Evolutionary conservation across 2,329 filamentous ascomycete genomes (phyloP).

Genomic region (Emergomyces pasteurianus): DNA sequence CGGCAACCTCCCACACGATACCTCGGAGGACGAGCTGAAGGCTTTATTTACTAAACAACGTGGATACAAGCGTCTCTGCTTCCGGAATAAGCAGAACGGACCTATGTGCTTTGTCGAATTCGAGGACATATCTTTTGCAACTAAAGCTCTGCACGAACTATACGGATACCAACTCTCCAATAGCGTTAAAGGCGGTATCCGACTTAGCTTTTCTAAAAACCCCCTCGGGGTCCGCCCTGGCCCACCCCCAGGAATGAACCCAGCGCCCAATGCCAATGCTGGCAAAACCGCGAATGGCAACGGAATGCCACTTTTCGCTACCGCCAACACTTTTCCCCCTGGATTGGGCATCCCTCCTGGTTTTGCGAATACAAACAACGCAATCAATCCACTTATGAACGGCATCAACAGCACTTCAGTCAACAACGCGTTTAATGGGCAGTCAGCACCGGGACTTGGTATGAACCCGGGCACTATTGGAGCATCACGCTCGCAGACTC

Average conservation of each 20-base stretch:
- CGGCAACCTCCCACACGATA: constrained; percentile 87
- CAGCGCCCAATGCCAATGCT: constrained; percentile 25
- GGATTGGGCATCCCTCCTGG: constrained; percentile 68
- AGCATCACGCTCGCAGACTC: background rate
- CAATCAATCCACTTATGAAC: constrained; percentile 16
- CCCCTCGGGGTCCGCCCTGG: constrained; percentile 80
- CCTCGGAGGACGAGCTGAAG: constrained; percentile 91
- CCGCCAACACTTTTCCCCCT: constrained; percentile 65
- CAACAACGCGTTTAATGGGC: constrained; percentile 24
- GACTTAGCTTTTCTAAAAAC: constrained; percentile 94
- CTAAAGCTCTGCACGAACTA: constrained; percentile 77
- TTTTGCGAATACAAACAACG: constrained; percentile 31
- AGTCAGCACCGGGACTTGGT: constrained; percentile 28
- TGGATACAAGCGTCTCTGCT: constrained; percentile 90
- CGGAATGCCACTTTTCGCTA: constrained; percentile 50
- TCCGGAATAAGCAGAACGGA: constrained; percentile 86
- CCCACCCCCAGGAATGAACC: constrained; percentile 46
- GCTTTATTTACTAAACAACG: constrained; percentile 84
- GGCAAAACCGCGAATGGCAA: constrained; percentile 39
- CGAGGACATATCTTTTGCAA: constrained; percentile 83
- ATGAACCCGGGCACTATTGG: constrained; percentile 11
- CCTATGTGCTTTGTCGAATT: constrained; percentile 99
- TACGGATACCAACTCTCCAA: constrained; percentile 83
- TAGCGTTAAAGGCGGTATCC: constrained; percentile 87
- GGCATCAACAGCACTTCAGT: constrained; percentile 17